Evolutionary conservation across 306 rosid genomes (phyloP).

Genomic region (Sechiopsis laciniata): DNA sequence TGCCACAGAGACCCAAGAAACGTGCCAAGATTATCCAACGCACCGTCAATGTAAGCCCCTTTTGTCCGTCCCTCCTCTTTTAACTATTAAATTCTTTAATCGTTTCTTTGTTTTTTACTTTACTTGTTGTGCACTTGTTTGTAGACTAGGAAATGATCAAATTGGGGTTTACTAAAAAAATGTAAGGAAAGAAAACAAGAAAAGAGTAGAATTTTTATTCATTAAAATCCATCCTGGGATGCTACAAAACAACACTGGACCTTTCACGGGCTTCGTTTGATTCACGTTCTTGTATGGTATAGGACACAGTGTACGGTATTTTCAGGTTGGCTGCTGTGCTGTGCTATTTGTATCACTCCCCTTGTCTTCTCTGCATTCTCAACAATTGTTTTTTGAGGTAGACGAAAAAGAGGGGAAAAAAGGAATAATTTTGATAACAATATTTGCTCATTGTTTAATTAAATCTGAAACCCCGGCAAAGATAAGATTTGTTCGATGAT

Average conservation of each 20-base stretch:
- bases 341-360: neutral
- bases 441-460: neutral
- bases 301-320: conserved; percentile 21
- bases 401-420: neutral
- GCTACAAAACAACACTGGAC: conserved; percentile 2
- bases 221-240: neutral
- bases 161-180: neutral
- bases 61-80: neutral
- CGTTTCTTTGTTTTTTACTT: neutral
- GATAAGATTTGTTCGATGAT: conserved; percentile 10
- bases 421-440: neutral
- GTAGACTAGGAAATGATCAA: neutral
- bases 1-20: conserved; percentile 88
- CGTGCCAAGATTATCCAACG: conserved; percentile 82
- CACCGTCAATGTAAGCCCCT: conserved; percentile 77
- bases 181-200: neutral
- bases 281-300: conserved; percentile 14
- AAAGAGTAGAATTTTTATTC: neutral
- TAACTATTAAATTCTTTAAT: neutral
- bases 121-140: neutral
- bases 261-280: conserved; percentile 20
- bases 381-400: neutral
- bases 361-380: conserved; percentile 17
- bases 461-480: neutral
- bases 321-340: conserved; percentile 7